phyloP scores from a whole-genome alignment of 345 rosid species.

The Salix exigua region DNA sequence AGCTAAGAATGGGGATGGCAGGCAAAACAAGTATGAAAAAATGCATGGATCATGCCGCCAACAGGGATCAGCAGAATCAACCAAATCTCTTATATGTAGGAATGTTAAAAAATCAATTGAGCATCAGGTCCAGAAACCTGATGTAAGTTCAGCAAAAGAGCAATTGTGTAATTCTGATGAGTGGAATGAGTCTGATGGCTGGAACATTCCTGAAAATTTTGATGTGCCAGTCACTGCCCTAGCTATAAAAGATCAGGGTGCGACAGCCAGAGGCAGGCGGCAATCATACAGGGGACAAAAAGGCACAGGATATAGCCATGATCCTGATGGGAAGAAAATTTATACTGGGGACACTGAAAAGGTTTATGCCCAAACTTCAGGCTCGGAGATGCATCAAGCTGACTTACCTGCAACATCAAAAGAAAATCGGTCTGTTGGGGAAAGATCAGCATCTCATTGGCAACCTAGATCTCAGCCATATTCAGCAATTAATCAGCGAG shows the following conservation, averaged over 20 bases:
- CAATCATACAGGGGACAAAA: constrained; percentile 51
- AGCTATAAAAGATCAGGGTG: constrained; percentile 52
- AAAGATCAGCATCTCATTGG: constrained; percentile 59
- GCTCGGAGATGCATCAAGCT: constrained; percentile 41
- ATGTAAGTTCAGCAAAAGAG: constrained; percentile 37
- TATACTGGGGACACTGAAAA: constrained; percentile 40
- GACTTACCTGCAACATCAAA: constrained; percentile 42
- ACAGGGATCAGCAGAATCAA: constrained; percentile 45
- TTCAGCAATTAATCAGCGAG: constrained; percentile 31
- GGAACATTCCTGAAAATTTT: constrained; percentile 52
- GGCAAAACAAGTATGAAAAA: constrained; percentile 57
- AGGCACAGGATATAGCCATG: constrained; percentile 38
- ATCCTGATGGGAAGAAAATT: constrained; percentile 49
- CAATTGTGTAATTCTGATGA: constrained; percentile 42
- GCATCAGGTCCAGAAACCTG: constrained; percentile 42
- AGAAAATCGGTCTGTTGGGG: constrained; percentile 56
- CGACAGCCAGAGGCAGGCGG: constrained; percentile 45
- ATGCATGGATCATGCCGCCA: constrained; percentile 71
- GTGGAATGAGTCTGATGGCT: constrained; percentile 47
- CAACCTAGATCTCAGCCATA: constrained; percentile 60
- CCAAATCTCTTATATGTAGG: constrained; percentile 29
- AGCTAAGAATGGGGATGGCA: constrained; percentile 49
- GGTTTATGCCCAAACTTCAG: constrained; percentile 31
- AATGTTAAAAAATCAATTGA: constrained; percentile 40
- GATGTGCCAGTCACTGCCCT: constrained; percentile 26